Conservation (phyloP, 306 rosid species). For the Elaeagnus macrophylla region DNA sequence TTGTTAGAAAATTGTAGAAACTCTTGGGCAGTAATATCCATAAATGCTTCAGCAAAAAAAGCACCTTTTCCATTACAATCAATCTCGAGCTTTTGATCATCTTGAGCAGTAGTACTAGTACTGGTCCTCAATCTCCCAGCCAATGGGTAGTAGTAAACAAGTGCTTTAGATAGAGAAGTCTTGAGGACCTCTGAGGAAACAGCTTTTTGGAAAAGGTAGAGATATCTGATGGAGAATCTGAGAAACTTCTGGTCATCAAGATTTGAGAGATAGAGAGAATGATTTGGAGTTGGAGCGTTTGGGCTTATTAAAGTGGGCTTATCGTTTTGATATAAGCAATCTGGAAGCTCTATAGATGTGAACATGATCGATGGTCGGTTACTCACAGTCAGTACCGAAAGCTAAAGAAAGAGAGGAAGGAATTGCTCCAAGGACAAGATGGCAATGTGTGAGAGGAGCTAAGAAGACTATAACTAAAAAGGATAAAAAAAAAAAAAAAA, state of each 20-base stretch:
- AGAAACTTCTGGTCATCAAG: slow-evolving; percentile 81
- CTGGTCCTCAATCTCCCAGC: slow-evolving; percentile 57
- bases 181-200: slow-evolving; percentile 42
- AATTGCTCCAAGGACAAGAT: background rate
- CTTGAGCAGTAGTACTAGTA: background rate
- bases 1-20: slow-evolving; percentile 34
- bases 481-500: no score
- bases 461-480: slow-evolving; percentile 16
- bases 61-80: slow-evolving; percentile 86
- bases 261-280: slow-evolving; percentile 64
- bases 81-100: slow-evolving; percentile 60
- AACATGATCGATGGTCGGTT: slow-evolving; percentile 23
- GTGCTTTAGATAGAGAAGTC: slow-evolving; percentile 47
- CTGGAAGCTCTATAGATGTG: slow-evolving; percentile 57
- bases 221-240: slow-evolving; percentile 66
- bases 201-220: slow-evolving; percentile 47
- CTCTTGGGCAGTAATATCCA: slow-evolving; percentile 49
- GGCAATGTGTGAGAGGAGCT: background rate
- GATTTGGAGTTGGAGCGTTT: slow-evolving; percentile 58
- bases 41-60: slow-evolving; percentile 64
- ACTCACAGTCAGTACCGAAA: background rate
- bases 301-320: slow-evolving; percentile 36
- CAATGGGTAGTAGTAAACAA: slow-evolving; percentile 73
- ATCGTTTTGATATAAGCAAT: slow-evolving; percentile 39
- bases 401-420: background rate